A percentile compares a stretch with the other conserved stretches of the same genome.
phyloP scores from a whole-genome alignment of 1,284 basidiomycete genomes.

The Cryptococcus jaspeensis region DNA sequence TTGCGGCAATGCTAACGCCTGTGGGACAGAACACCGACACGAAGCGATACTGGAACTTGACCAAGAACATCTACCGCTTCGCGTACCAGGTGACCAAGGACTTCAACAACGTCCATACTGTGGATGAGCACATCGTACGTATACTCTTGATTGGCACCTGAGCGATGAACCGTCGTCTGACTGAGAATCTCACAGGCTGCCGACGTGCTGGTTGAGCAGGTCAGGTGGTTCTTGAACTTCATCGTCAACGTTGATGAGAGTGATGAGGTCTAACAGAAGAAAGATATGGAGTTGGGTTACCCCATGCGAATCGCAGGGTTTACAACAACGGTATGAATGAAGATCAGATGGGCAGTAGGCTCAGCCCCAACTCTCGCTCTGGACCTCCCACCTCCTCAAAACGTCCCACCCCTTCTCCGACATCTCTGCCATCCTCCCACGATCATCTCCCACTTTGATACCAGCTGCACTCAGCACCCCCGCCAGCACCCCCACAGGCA shows the following conservation, averaged over 20 bases:
- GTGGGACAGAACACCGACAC: slow-evolving; percentile 42
- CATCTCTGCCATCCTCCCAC: too few species aligned
- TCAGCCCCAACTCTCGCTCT: neutral
- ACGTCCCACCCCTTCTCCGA: slow-evolving; percentile 3
- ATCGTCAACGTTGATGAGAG: slow-evolving; percentile 44
- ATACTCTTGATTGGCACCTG: neutral
- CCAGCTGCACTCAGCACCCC: too few species aligned
- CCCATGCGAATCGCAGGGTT: neutral
- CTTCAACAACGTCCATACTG: slow-evolving; percentile 37
- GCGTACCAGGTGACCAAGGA: slow-evolving; percentile 23
- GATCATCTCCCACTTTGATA: too few species aligned
- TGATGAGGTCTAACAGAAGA: slow-evolving; percentile 24
- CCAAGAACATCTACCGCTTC: slow-evolving; percentile 45
- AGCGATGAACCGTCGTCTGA: neutral
- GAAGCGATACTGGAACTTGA: slow-evolving; percentile 47
- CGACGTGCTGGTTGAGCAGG: slow-evolving; percentile 38
- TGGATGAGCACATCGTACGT: slow-evolving; percentile 39
- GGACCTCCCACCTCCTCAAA: slow-evolving; percentile 1
- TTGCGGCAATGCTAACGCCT: neutral
- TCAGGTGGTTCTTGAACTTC: slow-evolving; percentile 44
- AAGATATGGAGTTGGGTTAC: neutral
- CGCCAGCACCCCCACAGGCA: too few species aligned
- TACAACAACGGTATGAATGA: neutral
- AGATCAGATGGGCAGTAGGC: neutral
- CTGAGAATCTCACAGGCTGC: slow-evolving; percentile 18